Evolutionary conservation across 768 basidiomycete species (phyloP), one percentile per base, ranked within the genome.

Genomic region (Leccinum ochraceum): DNA sequence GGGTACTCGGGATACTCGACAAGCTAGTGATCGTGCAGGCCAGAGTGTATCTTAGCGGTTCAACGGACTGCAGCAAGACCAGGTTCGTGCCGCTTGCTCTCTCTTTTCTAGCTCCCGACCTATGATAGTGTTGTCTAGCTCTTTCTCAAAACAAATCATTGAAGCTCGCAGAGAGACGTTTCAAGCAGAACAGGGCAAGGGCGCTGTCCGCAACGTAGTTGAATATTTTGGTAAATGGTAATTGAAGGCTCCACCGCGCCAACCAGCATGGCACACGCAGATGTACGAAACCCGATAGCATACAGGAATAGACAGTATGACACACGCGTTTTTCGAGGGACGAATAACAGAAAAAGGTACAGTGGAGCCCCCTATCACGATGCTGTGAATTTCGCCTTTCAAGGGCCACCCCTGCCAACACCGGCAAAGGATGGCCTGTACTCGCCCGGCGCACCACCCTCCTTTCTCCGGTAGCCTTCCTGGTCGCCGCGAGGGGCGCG

Each of bases 381-480:
- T 36, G 20, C 9, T 4, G 28, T 50, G 32, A 48, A 30, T 56
- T 61, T 61, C 16, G 42, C 24, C 32, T 24, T 30, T 76, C 90
- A 82, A 63, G 93, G 89, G 58, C 82, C 88, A 77, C 94, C 94
- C 69, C 94, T 86, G 59, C 94, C 94, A 68, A 95, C 90, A 76
- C 92, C 91, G 71, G 86, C 83, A 74, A 91, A 97, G 71, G 88
- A 84, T 66, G 96, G 95, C 77, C 89, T 83, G 85, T 84, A 98
- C 74, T 95, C 92, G 60, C 86, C 90, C 59, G 91, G 89, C 30
- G 92, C 93, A 73, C 88, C 89, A 63, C 84, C 85, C 76, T 96
- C 92, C 82, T 92, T 93, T 72, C 90, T 83, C 63, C 86, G 80
- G 85, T 97, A 97, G 70, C 91, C 93, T 30, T 95, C 95, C 68